phyloP scores from a whole-genome alignment of 2,329 filamentous ascomycete species.

The Colletotrichum sp. region DNA sequence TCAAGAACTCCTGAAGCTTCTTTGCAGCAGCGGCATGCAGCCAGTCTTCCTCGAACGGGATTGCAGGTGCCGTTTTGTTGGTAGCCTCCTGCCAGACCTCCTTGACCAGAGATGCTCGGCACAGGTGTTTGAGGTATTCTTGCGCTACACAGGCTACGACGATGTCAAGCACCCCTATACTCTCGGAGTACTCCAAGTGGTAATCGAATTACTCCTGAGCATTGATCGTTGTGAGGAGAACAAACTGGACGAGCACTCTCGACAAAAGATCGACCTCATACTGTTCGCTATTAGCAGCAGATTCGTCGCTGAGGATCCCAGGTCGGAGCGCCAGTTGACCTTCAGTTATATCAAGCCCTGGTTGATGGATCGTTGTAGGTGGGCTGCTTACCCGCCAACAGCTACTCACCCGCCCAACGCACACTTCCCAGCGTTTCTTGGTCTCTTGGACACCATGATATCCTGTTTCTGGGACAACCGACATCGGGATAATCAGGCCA shows the following conservation, averaged over 20 bases:
- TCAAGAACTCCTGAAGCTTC: not conserved
- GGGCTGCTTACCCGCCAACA: not conserved
- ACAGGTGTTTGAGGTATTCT: not conserved
- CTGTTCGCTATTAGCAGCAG: not conserved
- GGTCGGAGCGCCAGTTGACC: not conserved
- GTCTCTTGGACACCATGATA: not conserved
- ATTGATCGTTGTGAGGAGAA: not conserved
- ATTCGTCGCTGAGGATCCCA: not conserved
- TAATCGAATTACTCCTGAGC: fast-evolving
- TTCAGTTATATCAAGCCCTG: not conserved
- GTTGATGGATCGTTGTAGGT: not conserved
- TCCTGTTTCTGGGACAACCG: not conserved
- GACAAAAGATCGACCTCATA: not conserved
- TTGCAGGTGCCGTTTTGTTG: not conserved
- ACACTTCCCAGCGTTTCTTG: not conserved
- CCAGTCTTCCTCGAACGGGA: not conserved
- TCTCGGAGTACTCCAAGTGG: not conserved
- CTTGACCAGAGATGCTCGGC: not conserved
- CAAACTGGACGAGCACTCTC: not conserved
- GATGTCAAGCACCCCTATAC: not conserved
- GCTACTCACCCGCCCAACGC: not conserved
- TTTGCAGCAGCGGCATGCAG: not conserved
- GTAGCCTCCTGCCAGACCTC: not conserved
- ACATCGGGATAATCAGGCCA: not conserved
- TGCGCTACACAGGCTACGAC: not conserved